Evolutionary conservation across 495 filamentous ascomycete species (phyloP).

Genomic region (Penicillium ucsense): DNA sequence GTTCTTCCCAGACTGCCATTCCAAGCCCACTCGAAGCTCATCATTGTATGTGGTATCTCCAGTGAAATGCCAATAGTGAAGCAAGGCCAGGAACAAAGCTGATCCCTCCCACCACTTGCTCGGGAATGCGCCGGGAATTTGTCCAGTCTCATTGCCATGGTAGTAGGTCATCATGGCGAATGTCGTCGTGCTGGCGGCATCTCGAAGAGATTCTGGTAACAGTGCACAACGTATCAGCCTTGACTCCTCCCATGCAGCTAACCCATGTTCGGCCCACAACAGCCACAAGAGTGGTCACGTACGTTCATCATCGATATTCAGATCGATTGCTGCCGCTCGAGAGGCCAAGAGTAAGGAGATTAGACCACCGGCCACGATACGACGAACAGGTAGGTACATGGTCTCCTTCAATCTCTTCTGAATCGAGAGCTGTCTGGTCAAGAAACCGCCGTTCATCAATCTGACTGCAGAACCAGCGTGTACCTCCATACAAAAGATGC

Average conservation of each 20-base stretch:
- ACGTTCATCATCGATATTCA: slow-evolving; percentile 15
- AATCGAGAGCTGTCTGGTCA: too few relatives aligned
- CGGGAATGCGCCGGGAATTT: slow-evolving; percentile 48
- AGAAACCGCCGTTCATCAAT: too few relatives aligned
- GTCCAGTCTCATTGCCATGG: slow-evolving; percentile 51
- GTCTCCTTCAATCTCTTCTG: too few relatives aligned
- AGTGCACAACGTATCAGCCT: background rate
- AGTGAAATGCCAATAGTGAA: slow-evolving; percentile 49
- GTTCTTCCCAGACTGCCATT: slow-evolving; percentile 36
- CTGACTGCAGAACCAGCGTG: too few relatives aligned
- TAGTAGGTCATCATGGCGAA: slow-evolving; percentile 65
- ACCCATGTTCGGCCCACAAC: background rate
- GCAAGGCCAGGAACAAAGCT: slow-evolving; percentile 43
- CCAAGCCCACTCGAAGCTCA: slow-evolving; percentile 38
- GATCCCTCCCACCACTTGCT: slow-evolving; percentile 73
- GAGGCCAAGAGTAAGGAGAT: background rate
- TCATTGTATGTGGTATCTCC: slow-evolving; percentile 45
- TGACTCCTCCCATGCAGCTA: too few relatives aligned
- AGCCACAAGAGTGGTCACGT: background rate
- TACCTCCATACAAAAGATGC: too few relatives aligned
- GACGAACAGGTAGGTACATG: too few relatives aligned
- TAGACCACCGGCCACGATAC: too few relatives aligned
- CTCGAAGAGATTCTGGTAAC: slow-evolving; percentile 52
- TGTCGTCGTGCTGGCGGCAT: slow-evolving; percentile 47
- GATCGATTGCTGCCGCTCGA: slow-evolving; percentile 6